A percentile compares a stretch with the other conserved stretches of the same genome.
Evolutionary conservation across 2,329 filamentous ascomycete species (phyloP).

Genomic region (Pseudogymnoascus sp.): DNA sequence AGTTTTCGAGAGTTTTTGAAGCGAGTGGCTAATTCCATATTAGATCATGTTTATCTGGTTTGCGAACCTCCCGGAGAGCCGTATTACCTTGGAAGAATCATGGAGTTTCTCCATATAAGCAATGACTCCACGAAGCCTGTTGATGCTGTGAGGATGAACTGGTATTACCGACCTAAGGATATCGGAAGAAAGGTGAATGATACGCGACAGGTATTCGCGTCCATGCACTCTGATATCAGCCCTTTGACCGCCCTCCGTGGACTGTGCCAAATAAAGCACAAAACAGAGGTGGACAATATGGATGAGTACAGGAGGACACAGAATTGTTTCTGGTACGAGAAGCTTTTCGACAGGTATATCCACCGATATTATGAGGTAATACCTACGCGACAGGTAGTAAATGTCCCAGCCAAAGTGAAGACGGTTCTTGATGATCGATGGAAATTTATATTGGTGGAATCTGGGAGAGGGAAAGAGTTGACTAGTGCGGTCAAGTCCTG

Average conservation of each 20-base stretch:
- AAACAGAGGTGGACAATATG: constrained; percentile 74
- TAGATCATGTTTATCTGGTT: constrained; percentile 87
- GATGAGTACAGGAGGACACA: constrained; percentile 77
- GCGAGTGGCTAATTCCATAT: constrained; percentile 16
- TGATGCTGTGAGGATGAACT: constrained; percentile 88
- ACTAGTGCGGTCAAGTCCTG: constrained; percentile 94
- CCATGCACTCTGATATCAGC: constrained; percentile 97
- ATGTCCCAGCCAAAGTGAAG: constrained; percentile 91
- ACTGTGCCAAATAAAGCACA: constrained; percentile 85
- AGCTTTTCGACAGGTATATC: constrained; percentile 96
- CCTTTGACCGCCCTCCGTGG: constrained; percentile 87
- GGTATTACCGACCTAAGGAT: constrained; percentile 96
- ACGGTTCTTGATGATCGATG: constrained; percentile 92
- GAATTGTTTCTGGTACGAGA: constrained; percentile 94
- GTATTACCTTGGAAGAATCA: constrained; percentile 94
- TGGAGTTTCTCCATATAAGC: constrained; percentile 88
- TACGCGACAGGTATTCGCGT: constrained; percentile 84
- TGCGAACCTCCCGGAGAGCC: constrained; percentile 97
- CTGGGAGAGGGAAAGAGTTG: constrained; percentile 86
- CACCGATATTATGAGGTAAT: constrained; percentile 97
- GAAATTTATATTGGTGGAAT: constrained; percentile 93
- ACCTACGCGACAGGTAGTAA: constrained; percentile 85
- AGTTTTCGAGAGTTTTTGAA: constrained; percentile 13
- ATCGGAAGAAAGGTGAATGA: constrained; percentile 89
- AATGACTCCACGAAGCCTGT: constrained; percentile 67